Conservation (phyloP, 148 eudicot species). For the Heliosperma pusillum region DNA sequence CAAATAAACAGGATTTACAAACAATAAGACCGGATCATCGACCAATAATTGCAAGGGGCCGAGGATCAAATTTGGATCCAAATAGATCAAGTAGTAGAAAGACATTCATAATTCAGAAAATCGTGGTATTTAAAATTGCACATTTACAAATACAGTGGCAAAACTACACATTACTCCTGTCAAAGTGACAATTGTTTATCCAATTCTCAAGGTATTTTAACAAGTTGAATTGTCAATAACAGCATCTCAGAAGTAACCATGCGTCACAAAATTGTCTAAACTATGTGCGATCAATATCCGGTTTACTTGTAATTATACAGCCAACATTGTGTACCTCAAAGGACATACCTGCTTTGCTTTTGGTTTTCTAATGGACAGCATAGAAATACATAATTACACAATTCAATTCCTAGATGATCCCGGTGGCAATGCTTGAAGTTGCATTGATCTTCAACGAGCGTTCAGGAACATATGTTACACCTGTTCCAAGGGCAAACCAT, state of each 20-base stretch:
- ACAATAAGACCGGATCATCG: not conserved
- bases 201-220: slow-evolving; percentile 10
- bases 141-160: slow-evolving; percentile 14
- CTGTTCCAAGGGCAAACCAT: slow-evolving; percentile 39
- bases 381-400: slow-evolving; percentile 22
- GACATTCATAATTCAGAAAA: not conserved
- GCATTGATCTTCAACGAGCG: slow-evolving; percentile 87
- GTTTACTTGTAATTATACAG: not conserved
- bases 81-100: not conserved
- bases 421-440: slow-evolving; percentile 79
- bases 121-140: slow-evolving; percentile 4
- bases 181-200: not conserved
- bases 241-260: slow-evolving; percentile 18
- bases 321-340: slow-evolving; percentile 6
- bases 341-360: not conserved
- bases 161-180: not conserved
- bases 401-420: slow-evolving; percentile 39
- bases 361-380: slow-evolving; percentile 9
- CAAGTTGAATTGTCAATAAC: slow-evolving; percentile 4
- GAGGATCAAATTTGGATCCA: not conserved
- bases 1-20: too few relatives aligned
- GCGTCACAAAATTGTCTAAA: slow-evolving; percentile 11
- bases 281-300: slow-evolving; percentile 3
- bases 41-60: not conserved
- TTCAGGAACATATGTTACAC: slow-evolving; percentile 75